These are phyloP conservation scores for Chaetomiaceae sp. DNA, from an alignment of 2,329 filamentous ascomycete species.

Conservation along the genomic window DNA sequence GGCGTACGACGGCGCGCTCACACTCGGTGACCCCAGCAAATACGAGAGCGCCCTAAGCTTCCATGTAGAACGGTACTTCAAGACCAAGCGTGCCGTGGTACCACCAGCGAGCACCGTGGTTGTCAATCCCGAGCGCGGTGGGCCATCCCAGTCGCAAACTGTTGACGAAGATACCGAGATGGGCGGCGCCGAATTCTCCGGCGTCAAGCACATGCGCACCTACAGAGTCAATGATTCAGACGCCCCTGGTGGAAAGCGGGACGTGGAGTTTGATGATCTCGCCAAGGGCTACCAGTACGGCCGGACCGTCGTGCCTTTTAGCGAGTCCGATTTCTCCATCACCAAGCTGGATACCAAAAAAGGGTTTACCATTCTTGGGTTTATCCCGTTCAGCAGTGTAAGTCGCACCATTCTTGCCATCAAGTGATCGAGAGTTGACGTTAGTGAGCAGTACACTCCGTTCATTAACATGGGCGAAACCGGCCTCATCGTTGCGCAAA, in stretches of 20 bases:
- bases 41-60: conserved; percentile 75
- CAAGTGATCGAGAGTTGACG: conserved; percentile 17
- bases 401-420: neutral
- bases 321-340: conserved; percentile 77
- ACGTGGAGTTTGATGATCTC: conserved; percentile 75
- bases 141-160: conserved; percentile 45
- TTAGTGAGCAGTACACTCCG: conserved; percentile 61
- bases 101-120: conserved; percentile 76
- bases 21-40: conserved; percentile 69
- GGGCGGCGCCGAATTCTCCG: conserved; percentile 49
- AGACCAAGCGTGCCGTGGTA: conserved; percentile 71
- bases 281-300: conserved; percentile 96
- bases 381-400: conserved; percentile 58
- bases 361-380: conserved; percentile 78
- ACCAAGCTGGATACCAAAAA: conserved; percentile 78
- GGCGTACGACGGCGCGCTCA: conserved; percentile 74
- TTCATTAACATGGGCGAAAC: conserved; percentile 81
- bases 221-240: conserved; percentile 76
- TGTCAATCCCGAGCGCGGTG: conserved; percentile 45
- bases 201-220: conserved; percentile 69
- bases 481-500: conserved; percentile 71
- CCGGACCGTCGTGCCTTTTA: conserved; percentile 84
- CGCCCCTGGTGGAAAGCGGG: conserved; percentile 71
- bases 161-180: conserved; percentile 46
- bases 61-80: conserved; percentile 85